Base-by-base conservation (phyloP, 2,329 filamentous ascomycete genomes). In the Colletotrichum kahawae region DNA sequence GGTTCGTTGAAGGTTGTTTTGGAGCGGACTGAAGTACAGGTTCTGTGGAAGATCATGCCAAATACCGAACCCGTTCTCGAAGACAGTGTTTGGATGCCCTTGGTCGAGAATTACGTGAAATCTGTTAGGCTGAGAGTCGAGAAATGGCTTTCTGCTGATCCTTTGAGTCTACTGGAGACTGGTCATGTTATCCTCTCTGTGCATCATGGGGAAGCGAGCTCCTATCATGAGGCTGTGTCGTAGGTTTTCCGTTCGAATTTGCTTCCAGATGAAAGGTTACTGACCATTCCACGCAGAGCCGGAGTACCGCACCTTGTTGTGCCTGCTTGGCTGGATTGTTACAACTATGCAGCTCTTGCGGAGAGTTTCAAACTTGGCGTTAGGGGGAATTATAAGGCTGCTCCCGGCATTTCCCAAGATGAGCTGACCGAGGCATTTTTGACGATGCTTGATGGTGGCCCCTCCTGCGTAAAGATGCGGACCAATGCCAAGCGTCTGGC, bases 261-360 rank as follows among this genome's bases (percentile, higher is more conserved):
- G 16, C 21, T 24, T 8, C 24, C 13, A 57, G 27, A 43, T 7
- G n/a, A 21, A 51, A 51, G 2, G 2, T 67, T 54, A 54, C 36
- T 75, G 73, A 62, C 64, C 21, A 5, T 7, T 10, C n/a, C 69
- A 33, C 51, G 9, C 33, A 87, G 87, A 6, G 81, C 83, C 12
- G 87, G 87, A 3, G 80, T 87, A 5, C 84, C 87, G 2, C 87
- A 89, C 54, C 77, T 89, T 7, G 76, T 89, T 7, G 80, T 90
- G 2, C 87, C 88, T 0, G 75, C 84, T 0, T 89, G 88, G 88
- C 79, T 84, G 1, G 87, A 89, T 66, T 82, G 84, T 0, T 87
- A 87, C 69, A 86, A 87, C 64, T 88, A 84, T 68, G 87, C 87
- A 9, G 80, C 80, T 16, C 82, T 83, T 3, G 85, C 83, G 0